phyloP scores from a whole-genome alignment of 2,329 filamentous ascomycete species.

The Diaporthe vexans region DNA sequence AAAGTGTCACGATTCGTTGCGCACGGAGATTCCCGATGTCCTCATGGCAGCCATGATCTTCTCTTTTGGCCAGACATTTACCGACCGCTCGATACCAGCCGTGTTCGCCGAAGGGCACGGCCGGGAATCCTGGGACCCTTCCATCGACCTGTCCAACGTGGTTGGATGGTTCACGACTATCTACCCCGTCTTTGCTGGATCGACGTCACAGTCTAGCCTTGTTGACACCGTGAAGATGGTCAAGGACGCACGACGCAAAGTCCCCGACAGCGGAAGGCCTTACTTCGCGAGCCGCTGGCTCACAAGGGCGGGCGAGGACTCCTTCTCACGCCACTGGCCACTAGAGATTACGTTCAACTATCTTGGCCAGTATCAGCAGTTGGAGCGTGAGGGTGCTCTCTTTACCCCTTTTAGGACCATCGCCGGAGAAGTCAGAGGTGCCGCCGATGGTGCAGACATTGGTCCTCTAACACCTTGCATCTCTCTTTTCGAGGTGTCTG shows the following conservation, averaged over 20 bases:
- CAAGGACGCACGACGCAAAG: conserved; percentile 14
- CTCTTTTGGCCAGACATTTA: conserved; percentile 53
- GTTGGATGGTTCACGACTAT: conserved; percentile 73
- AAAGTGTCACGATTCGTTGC: conserved; percentile 47
- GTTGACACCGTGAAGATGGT: conserved; percentile 44
- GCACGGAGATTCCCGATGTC: conserved; percentile 54
- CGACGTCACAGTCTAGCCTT: background rate
- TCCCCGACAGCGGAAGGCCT: background rate
- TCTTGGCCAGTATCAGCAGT: conserved; percentile 59
- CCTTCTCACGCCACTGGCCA: conserved; percentile 48
- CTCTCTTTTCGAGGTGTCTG: conserved; percentile 8
- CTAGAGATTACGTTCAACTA: conserved; percentile 67
- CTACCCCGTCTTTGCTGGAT: conserved; percentile 60
- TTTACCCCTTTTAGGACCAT: conserved; percentile 47
- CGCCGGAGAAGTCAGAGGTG: conserved; percentile 44
- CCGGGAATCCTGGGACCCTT: conserved; percentile 57
- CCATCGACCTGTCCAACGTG: conserved; percentile 66
- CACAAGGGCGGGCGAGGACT: background rate
- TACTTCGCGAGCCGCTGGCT: conserved; percentile 16
- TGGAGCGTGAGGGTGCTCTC: conserved; percentile 51
- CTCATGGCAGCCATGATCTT: conserved; percentile 51
- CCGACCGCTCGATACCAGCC: conserved; percentile 49
- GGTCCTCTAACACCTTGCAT: conserved; percentile 7
- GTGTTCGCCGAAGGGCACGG: conserved; percentile 59
- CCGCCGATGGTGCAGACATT: background rate